phyloP scores from a whole-genome alignment of 2,329 filamentous ascomycete species.

The Domatiomyces catenatus region DNA sequence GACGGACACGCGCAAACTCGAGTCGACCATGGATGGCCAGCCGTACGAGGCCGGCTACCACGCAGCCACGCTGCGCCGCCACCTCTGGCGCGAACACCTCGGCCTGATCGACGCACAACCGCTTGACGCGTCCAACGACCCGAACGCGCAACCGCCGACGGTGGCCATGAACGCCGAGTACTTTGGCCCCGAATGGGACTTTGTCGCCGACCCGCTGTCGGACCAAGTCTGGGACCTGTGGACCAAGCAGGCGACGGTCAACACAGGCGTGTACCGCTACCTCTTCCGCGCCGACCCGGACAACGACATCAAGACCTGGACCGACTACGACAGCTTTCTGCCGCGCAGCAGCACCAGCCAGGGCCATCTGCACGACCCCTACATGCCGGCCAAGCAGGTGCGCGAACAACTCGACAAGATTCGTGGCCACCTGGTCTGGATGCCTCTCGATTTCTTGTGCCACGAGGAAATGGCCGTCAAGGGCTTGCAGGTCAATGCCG shows the following conservation, averaged over 20 bases:
- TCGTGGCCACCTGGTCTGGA: slow-evolving; percentile 83
- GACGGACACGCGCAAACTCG: slow-evolving; percentile 57
- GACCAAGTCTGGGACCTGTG: slow-evolving; percentile 56
- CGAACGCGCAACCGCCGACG: slow-evolving; percentile 63
- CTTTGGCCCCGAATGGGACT: slow-evolving; percentile 49
- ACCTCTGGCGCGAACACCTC: slow-evolving; percentile 83
- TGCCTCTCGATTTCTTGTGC: slow-evolving; percentile 75
- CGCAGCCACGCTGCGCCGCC: slow-evolving; percentile 63
- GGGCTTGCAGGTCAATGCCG: slow-evolving; percentile 69
- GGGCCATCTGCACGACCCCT: slow-evolving; percentile 75
- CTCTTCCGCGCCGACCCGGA: slow-evolving; percentile 86
- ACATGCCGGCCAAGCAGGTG: slow-evolving; percentile 57
- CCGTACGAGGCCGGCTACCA: slow-evolving; percentile 59
- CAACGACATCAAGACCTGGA: slow-evolving; percentile 71
- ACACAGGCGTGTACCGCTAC: slow-evolving; percentile 66
- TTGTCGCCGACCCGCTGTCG: slow-evolving; percentile 60
- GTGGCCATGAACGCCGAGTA: slow-evolving; percentile 57
- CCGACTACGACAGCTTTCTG: slow-evolving; percentile 72
- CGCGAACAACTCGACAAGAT: slow-evolving; percentile 62
- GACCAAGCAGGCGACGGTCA: slow-evolving; percentile 55
- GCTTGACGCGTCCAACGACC: slow-evolving; percentile 47
- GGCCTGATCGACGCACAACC: slow-evolving; percentile 64
- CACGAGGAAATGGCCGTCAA: slow-evolving; percentile 81
- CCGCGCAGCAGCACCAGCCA: slow-evolving; percentile 54
- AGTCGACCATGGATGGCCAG: slow-evolving; percentile 57